Percentiles rank a stretch among this genome's conserved stretches.
These are phyloP conservation scores for Phycomyces nitens DNA, from an alignment of 192 early-diverging fungal genomes.

Conservation along the genomic window DNA sequence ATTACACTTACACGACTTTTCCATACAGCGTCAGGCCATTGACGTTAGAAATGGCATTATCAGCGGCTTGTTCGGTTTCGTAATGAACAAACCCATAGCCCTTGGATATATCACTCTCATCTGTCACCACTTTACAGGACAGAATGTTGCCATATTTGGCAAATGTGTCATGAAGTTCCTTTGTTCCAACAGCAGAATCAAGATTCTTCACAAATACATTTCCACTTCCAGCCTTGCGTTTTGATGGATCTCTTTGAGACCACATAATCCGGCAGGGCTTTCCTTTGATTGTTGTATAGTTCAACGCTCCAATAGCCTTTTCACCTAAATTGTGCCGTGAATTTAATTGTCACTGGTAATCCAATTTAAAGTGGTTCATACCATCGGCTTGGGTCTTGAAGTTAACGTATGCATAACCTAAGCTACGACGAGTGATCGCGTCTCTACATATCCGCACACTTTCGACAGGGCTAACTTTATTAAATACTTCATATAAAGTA, in stretches of 20 bases:
- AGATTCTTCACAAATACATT: conserved; percentile 97
- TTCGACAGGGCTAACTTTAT: conserved; percentile 73
- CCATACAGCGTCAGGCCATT: conserved; percentile 91
- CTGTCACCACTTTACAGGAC: conserved; percentile 79
- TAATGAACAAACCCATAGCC: conserved; percentile 92
- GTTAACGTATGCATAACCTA: conserved; percentile 94
- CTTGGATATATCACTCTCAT: conserved; percentile 59
- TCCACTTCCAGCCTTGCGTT: conserved; percentile 65
- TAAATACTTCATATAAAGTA: conserved; percentile 82
- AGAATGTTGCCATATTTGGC: conserved; percentile 81
- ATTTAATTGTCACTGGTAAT: background rate
- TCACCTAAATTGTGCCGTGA: conserved; percentile 39
- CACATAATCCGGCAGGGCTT: conserved; percentile 91
- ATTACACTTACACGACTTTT: conserved; percentile 61
- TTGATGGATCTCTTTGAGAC: conserved; percentile 84
- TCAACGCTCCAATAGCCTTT: conserved; percentile 73
- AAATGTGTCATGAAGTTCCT: conserved; percentile 91
- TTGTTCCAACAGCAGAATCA: conserved; percentile 81
- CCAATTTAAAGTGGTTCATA: conserved; percentile 13
- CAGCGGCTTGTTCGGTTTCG: conserved; percentile 77
- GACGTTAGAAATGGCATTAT: conserved; percentile 78
- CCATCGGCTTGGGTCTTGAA: conserved; percentile 70
- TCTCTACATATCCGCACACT: conserved; percentile 89
- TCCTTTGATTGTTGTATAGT: conserved; percentile 84
- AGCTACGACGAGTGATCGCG: conserved; percentile 76